These are phyloP conservation scores for Glycine latifolia DNA, from an alignment of 306 rosid species.

Conservation along the genomic window DNA sequence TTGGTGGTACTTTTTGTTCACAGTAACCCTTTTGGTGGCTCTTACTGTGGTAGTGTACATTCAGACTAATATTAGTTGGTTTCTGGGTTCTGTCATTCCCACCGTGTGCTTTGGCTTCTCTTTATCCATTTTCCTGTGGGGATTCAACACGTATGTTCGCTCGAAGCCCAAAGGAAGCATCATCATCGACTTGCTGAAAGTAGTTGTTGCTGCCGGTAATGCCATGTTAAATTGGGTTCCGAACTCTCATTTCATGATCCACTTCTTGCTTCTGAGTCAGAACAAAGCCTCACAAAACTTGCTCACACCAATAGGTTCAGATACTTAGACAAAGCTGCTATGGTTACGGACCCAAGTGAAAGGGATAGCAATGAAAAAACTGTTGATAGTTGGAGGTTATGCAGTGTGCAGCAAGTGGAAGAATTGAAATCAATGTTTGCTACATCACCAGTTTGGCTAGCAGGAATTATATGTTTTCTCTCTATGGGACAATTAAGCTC, in stretches of 20 bases:
- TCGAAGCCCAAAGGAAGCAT: conserved; percentile 59
- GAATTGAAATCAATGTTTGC: conserved; percentile 57
- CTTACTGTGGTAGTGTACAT: conserved; percentile 61
- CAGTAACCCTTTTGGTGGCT: conserved; percentile 59
- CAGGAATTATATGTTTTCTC: conserved; percentile 61
- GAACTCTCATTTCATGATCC: conserved; percentile 50
- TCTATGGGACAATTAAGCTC: conserved; percentile 60
- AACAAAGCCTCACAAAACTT: conserved; percentile 10
- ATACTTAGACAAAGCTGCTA: conserved; percentile 61
- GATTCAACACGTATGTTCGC: conserved; percentile 46
- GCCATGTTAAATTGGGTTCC: conserved; percentile 10
- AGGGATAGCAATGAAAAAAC: conserved; percentile 49
- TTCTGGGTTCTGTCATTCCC: conserved; percentile 61
- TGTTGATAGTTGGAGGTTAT: conserved; percentile 53
- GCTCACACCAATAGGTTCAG: conserved; percentile 52
- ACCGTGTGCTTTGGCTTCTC: conserved; percentile 58
- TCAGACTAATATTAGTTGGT: conserved; percentile 66
- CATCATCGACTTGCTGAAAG: conserved; percentile 52
- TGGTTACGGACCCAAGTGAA: conserved; percentile 52
- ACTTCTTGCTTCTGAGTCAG: conserved; percentile 36
- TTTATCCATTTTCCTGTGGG: conserved; percentile 50
- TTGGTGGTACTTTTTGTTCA: conserved; percentile 72
- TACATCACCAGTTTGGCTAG: conserved; percentile 58
- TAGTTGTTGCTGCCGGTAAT: conserved; percentile 46
- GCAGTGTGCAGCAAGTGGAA: conserved; percentile 66